Base-by-base conservation (phyloP, 148 eudicot species). In the Silene latifolia region DNA sequence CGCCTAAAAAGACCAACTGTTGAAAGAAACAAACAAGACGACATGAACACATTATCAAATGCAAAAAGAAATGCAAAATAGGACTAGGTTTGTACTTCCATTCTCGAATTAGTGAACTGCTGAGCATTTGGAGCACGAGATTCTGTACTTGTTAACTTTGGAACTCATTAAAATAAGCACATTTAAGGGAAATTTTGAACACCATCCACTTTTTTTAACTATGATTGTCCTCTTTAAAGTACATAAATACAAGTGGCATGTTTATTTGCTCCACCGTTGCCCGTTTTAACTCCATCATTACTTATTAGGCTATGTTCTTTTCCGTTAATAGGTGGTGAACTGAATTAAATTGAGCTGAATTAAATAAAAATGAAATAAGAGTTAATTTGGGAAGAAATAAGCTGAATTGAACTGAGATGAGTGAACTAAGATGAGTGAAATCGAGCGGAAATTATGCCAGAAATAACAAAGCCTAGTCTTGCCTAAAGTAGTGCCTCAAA, bases 61-160 rank as follows among this genome's bases (percentile, higher is more conserved):
- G 77, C 70, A 76, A 72, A 72, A 9, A 44, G 19, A 67, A 62
- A 62, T 21, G 11, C 9, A 62, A 62, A 62, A 62, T 21, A 54
- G 71, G 20, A 80, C 72, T 72, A 80, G 74, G 77, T 73, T 74
- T 82, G 90, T 88, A 88, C 90, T 85, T 87, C 23, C 75, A 58
- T 66, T 74, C 81, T 83, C 78, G 83, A 75, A 58, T 54, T 74
- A 76, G 66, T 12, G 35, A 47, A 47, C 53, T 48, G 15, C 13
- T 63, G 71, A 71, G 76, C 72, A 62, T 83, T 83, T 76, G 80
- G 67, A 66, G 73, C 78, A 76, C 83, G 80, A 68, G 76, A 72
- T 67, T 47, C 71, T 80, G 84, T 82, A 83, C 85, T 83, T 85
- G 68, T 21, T 20, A 32, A 66, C 44, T 15, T 61, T 18, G 58